A percentile compares a stretch with the other conserved stretches of the same genome.
These are phyloP conservation scores for Hygrophorus russula DNA, from an alignment of 768 basidiomycete species.

Conservation along the genomic window DNA sequence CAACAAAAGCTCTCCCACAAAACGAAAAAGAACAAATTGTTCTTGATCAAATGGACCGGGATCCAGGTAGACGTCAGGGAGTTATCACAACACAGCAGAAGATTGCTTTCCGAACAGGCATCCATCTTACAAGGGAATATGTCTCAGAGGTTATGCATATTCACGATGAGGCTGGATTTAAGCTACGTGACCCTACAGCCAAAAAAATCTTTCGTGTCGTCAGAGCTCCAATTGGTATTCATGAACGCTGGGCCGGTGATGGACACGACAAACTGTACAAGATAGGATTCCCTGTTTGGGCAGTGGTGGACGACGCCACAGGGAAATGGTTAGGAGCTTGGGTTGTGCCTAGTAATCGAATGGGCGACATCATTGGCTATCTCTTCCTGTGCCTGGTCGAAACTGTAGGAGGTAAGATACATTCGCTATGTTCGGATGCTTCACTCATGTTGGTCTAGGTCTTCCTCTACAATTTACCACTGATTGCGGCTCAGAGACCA, in stretches of 20 bases:
- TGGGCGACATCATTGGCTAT: constrained; percentile 15
- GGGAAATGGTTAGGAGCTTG: constrained; percentile 19
- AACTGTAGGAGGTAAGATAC: constrained; percentile 11
- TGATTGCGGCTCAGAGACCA: constrained; percentile 21
- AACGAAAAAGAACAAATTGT: constrained; percentile 21
- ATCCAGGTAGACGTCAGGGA: constrained; percentile 18
- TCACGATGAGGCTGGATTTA: constrained; percentile 17
- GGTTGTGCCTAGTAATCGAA: constrained; percentile 21
- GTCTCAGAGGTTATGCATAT: constrained; percentile 12
- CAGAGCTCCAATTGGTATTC: constrained; percentile 14
- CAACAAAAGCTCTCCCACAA: constrained; percentile 18
- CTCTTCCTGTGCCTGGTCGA: constrained; percentile 15
- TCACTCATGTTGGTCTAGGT: constrained; percentile 6
- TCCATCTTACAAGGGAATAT: constrained; percentile 17
- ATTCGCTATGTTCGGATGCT: neutral
- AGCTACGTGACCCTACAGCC: constrained; percentile 12
- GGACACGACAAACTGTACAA: constrained; percentile 22
- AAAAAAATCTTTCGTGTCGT: constrained; percentile 14
- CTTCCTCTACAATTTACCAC: constrained; percentile 21
- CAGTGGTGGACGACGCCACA: constrained; percentile 15
- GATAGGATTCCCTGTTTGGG: constrained; percentile 22
- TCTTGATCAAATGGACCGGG: constrained; percentile 22
- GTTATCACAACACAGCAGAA: constrained; percentile 16
- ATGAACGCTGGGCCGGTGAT: constrained; percentile 23
- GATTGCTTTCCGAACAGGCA: constrained; percentile 18